Base-by-base conservation (phyloP, 2,329 filamentous ascomycete species). In the Tolypocladium album region DNA sequence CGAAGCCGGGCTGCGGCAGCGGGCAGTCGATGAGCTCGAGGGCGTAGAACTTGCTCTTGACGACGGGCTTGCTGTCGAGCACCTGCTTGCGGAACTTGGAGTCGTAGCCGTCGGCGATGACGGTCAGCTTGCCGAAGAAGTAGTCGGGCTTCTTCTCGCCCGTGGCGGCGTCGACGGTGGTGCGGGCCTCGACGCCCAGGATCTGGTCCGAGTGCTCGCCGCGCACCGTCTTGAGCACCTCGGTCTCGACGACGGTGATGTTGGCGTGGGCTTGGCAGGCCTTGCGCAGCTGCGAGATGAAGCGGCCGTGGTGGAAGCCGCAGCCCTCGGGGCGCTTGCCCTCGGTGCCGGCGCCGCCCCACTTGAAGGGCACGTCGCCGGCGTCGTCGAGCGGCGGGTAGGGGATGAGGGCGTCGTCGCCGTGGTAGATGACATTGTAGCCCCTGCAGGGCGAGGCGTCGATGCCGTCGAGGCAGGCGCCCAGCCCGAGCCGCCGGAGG, bases 241-340 rank as follows among this genome's bases (percentile, higher is more conserved):
- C 93, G 15, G 91, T 94, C 78, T 99, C 94, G 65, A 97, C 82
- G 38, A 97, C 84, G 27, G 88, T 92, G 67, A 99, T 91, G 71
- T 97, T 96, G 63, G 87, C 80, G 69, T 92, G 87, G 22, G 76
- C 79, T 69, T 85, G 76, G 60, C 92, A 94, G 34, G 90, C 88
- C 67, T 82, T 81, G 61, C 94, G 85, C 65, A 99, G 78, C 70
- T 90, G 87, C 75, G 82, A 85, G 68, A 99, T 91, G 75, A 99
- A 97, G 66, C 91, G 85, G 55, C 94, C 94, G 76, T 99, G 94
- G 78, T 99, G 94, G 73, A 99, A 99, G 55, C 84, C 84, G 63
- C 88, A 80, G 45, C 94, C 94, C 2, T 89, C 87, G 63, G 80
- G 75, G 65, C 78, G 79, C 68, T 73, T 74, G 64, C 68, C 68